A percentile compares a stretch with the other conserved stretches of the same genome.
Evolutionary conservation across 140 eudicot species (phyloP).

Genomic region (Bidens hawaiensis): DNA sequence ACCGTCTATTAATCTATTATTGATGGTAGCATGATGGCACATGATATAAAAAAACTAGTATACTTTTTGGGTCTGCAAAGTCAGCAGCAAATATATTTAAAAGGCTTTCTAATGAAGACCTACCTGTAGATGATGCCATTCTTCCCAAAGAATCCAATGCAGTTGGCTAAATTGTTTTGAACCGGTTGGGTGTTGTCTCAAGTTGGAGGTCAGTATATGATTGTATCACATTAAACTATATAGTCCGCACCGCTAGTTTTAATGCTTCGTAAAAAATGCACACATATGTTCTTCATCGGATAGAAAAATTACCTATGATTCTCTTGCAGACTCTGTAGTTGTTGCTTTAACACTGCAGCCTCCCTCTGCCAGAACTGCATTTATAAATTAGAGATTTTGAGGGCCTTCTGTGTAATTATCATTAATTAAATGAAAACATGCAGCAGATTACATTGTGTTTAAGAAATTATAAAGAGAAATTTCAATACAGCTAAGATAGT

Average conservation of each 20-base stretch:
- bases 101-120: background rate
- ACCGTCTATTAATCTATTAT: background rate
- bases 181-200: background rate
- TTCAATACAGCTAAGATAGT: background rate
- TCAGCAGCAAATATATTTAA: background rate
- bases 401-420: background rate
- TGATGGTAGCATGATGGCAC: background rate
- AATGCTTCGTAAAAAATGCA: background rate
- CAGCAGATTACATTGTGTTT: no score
- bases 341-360: conserved; percentile 58
- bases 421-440: no score
- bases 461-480: background rate
- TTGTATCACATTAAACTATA: background rate
- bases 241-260: background rate
- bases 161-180: background rate
- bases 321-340: conserved; percentile 61
- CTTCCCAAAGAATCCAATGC: background rate
- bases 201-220: background rate
- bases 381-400: conserved; percentile 10
- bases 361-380: conserved; percentile 78
- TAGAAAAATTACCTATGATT: conserved; percentile 46
- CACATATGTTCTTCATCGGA: background rate
- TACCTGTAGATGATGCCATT: background rate
- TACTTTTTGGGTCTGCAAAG: background rate
- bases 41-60: background rate